Evolutionary conservation across 805 yeast genomes (phyloP), one percentile per base, ranked within the genome.

Genomic region (Metschnikowia lochheadii): DNA sequence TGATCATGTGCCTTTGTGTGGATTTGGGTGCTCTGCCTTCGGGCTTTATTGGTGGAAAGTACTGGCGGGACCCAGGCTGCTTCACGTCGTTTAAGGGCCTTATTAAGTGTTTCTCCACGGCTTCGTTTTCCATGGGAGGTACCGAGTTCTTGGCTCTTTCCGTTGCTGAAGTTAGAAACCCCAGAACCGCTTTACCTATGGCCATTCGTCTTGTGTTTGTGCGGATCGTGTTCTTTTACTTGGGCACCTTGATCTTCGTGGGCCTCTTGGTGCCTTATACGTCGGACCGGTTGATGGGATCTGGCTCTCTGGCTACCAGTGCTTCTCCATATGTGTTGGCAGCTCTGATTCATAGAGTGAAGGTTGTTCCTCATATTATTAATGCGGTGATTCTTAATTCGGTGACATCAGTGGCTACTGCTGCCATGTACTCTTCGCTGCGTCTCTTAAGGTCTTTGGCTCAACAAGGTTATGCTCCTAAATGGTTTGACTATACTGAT

Each of bases 171-270:
- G 75, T 69, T 45, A 57, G 61, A 21, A 66, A 72, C 56, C 77
- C 77, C 14, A 57, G 73, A 48, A 52, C 57, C 32, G 73, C 76
- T 36, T 70, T 72, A 57, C 72, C 74, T 15, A 59, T 68, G 18
- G 72, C 76, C 41, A 70, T 75, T 61, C 67, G 70, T 51, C 70
- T 72, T 56, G 67, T 72, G 44, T 66, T 70, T 56, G 65, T 69
- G 63, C 67, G 75, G 58, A 56, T 72, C 40, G 48, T 69, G 18
- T 54, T 72, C 53, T 65, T 72, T 54, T 72, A 71, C 59, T 61
- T 72, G 61, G 76, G 76, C 42, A 61, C 74, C 11, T 67, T 72
- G 56, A 51, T 64, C 14, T 63, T 72, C 32, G 69, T 65, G 40
- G 76, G 76, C 4, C 65, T 72, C 49, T 64, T 72, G 51, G 77